phyloP scores from a whole-genome alignment of 23 red algal species.

The Rhodosorus marinus region DNA sequence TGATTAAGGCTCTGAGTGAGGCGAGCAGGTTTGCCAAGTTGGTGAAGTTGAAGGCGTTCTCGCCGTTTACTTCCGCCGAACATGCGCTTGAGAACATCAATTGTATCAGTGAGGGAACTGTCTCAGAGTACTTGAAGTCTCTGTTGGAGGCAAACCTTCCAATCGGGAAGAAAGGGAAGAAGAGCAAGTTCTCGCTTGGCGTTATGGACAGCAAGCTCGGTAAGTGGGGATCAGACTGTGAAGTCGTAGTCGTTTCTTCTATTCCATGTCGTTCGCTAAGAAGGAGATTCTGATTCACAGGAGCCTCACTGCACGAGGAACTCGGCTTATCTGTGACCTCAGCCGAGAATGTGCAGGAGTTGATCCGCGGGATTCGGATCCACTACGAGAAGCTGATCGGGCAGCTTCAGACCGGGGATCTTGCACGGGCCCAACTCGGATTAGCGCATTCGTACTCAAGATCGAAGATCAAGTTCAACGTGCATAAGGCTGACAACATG shows the following conservation, averaged over 20 bases:
- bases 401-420: slow-evolving; percentile 44
- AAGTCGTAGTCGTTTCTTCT: too few relatives aligned
- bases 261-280: too few relatives aligned
- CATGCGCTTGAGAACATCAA: slow-evolving; percentile 71
- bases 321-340: slow-evolving; percentile 26
- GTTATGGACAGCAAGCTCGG: slow-evolving; percentile 60
- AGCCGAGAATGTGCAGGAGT: slow-evolving; percentile 48
- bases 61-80: slow-evolving; percentile 72
- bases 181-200: slow-evolving; percentile 34
- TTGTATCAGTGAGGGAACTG: slow-evolving; percentile 53
- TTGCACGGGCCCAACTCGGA: slow-evolving; percentile 75
- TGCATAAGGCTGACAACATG: slow-evolving; percentile 67
- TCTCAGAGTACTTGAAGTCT: slow-evolving; percentile 39
- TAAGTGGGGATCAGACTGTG: too few relatives aligned
- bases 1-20: slow-evolving; percentile 44
- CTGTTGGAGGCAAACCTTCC: slow-evolving; percentile 64
- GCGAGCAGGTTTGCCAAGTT: slow-evolving; percentile 64
- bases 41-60: slow-evolving; percentile 70
- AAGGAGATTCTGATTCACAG: too few relatives aligned
- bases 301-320: slow-evolving; percentile 35
- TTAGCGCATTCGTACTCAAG: slow-evolving; percentile 90
- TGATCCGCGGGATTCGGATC: slow-evolving; percentile 61
- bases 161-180: slow-evolving; percentile 7
- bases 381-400: slow-evolving; percentile 63
- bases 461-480: slow-evolving; percentile 88